Percentiles rank a stretch among this genome's conserved stretches.
These are phyloP conservation scores for Postia placenta DNA, from an alignment of 768 basidiomycete genomes.

Conservation along the genomic window DNA sequence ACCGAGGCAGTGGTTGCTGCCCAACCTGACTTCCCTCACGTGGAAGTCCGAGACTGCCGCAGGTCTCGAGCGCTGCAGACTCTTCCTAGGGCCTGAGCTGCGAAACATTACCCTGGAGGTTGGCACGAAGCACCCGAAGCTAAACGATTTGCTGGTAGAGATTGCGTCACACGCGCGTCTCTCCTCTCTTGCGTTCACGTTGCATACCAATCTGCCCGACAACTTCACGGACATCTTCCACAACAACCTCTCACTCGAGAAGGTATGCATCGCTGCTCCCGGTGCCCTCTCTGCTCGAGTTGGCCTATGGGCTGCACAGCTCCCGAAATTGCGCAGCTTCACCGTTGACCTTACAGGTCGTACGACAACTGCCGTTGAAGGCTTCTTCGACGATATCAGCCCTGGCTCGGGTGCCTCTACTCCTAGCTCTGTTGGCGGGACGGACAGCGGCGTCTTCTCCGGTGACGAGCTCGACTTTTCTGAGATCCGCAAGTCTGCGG, in stretches of 20 bases:
- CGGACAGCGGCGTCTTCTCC: constrained; percentile 75
- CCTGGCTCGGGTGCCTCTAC: constrained; percentile 64
- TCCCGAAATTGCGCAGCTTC: constrained; percentile 55
- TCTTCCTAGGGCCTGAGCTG: constrained; percentile 64
- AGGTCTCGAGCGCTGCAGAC: constrained; percentile 55
- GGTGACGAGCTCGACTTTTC: constrained; percentile 74
- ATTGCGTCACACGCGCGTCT: constrained; percentile 59
- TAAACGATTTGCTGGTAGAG: constrained; percentile 57
- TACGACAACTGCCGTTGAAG: constrained; percentile 65
- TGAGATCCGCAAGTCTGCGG: constrained; percentile 63
- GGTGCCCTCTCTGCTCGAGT: constrained; percentile 65
- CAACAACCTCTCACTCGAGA: constrained; percentile 55
- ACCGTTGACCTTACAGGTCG: constrained; percentile 70
- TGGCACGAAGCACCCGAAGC: constrained; percentile 47
- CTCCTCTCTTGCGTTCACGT: constrained; percentile 62
- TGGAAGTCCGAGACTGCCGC: constrained; percentile 69
- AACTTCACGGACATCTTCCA: constrained; percentile 61
- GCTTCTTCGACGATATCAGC: constrained; percentile 69
- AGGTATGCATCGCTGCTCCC: constrained; percentile 61
- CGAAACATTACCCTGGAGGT: constrained; percentile 59
- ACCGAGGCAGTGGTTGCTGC: constrained; percentile 60
- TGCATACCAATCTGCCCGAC: constrained; percentile 65
- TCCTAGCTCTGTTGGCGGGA: constrained; percentile 60
- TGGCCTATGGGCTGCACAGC: constrained; percentile 67
- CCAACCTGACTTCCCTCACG: constrained; percentile 59